Conservation (phyloP, 2,329 filamentous ascomycete genomes). For the Chrysoporthe puriensis region DNA sequence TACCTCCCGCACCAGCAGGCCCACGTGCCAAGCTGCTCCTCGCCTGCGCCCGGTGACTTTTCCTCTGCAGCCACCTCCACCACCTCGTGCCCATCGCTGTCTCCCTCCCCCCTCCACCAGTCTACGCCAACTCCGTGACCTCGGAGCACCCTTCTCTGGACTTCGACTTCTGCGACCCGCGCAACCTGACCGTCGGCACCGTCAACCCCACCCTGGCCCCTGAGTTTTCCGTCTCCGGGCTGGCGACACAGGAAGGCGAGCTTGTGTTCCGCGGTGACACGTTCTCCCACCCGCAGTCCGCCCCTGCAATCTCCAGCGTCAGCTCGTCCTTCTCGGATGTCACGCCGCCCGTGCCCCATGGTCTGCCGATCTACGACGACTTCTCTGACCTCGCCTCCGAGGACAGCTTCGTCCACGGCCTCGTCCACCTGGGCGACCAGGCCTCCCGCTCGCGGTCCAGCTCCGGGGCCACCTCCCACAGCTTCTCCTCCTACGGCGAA, state of each 20-base stretch:
- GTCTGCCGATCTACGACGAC: conserved; percentile 77
- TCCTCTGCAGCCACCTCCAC: conserved; percentile 50
- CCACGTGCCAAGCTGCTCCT: conserved; percentile 37
- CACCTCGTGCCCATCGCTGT: conserved; percentile 81
- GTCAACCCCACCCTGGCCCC: conserved; percentile 54
- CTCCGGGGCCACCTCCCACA: conserved; percentile 68
- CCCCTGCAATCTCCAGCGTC: conserved; percentile 39
- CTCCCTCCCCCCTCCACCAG: conserved; percentile 79
- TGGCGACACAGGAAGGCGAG: conserved; percentile 64
- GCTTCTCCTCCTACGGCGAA: conserved; percentile 50
- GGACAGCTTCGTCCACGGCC: conserved; percentile 78
- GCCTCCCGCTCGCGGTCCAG: conserved; percentile 72
- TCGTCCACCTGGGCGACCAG: conserved; percentile 68
- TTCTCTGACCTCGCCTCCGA: conserved; percentile 90
- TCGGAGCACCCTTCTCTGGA: conserved; percentile 61
- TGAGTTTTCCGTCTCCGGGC: conserved; percentile 65
- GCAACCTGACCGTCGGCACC: conserved; percentile 72
- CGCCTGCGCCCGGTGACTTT: conserved; percentile 21
- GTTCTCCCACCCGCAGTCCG: conserved; percentile 50
- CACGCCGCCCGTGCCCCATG: conserved; percentile 52
- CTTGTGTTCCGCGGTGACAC: conserved; percentile 51
- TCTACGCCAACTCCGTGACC: conserved; percentile 70
- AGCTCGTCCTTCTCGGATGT: conserved; percentile 53
- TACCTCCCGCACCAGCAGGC: conserved; percentile 42
- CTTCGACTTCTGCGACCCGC: conserved; percentile 87